Evolutionary conservation across 164 flowering plant species (phyloP).

Genomic region (Houttuynia cordata): DNA sequence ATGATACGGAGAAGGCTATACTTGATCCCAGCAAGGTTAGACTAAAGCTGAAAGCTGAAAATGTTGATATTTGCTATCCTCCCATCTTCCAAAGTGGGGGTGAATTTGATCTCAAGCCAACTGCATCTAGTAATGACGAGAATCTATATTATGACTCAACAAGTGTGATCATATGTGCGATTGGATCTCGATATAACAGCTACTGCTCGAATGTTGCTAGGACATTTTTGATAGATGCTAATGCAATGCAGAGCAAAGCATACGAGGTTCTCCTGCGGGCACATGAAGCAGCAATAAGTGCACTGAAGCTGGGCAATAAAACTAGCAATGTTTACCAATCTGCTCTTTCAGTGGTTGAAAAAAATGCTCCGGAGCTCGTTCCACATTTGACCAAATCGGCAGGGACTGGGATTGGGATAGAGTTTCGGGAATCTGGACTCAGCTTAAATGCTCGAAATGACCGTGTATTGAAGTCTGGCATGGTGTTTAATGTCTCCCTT

Average conservation of each 20-base stretch:
- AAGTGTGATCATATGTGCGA: conserved; percentile 61
- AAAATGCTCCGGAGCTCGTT: conserved; percentile 54
- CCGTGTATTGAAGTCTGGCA: conserved; percentile 40
- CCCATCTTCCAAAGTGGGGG: conserved; percentile 89
- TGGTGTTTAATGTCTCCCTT: conserved; percentile 70
- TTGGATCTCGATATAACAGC: conserved; percentile 61
- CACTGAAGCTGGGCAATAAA: conserved; percentile 55
- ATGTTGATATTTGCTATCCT: conserved; percentile 81
- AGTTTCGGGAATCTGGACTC: conserved; percentile 68
- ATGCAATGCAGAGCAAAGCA: conserved; percentile 52
- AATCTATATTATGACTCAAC: conserved; percentile 52
- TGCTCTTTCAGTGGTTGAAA: conserved; percentile 50
- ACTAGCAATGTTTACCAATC: conserved; percentile 41
- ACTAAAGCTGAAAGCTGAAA: conserved; percentile 60
- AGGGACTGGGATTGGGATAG: conserved; percentile 78
- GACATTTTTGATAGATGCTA: conserved; percentile 66
- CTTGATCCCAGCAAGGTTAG: conserved; percentile 44
- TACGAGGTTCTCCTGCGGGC: conserved; percentile 69
- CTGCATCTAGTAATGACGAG: conserved; percentile 70
- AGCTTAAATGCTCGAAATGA: conserved; percentile 60
- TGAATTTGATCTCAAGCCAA: conserved; percentile 62
- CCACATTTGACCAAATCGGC: conserved; percentile 51
- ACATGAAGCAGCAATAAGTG: conserved; percentile 65
- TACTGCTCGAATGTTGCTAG: conserved; percentile 77
- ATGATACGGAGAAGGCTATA: conserved; percentile 60